These are phyloP conservation scores for Linnemannia exigua DNA, from an alignment of 192 early-diverging fungal genomes.

Conservation along the genomic window DNA sequence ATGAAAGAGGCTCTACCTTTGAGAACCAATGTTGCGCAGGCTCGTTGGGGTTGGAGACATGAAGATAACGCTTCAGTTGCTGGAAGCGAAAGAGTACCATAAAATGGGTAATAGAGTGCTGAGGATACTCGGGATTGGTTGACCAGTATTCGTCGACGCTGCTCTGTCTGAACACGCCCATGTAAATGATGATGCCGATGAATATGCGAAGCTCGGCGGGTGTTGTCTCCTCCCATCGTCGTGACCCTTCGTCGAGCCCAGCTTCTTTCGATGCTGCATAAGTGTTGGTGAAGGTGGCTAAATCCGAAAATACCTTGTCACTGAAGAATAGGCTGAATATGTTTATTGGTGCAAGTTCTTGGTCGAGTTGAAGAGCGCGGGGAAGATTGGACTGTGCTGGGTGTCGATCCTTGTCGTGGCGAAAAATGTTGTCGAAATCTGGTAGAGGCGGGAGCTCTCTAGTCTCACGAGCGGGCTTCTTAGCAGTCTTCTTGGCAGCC, in stretches of 20 bases:
- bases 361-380: not conserved
- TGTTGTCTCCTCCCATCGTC: conserved; percentile 18
- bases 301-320: not conserved
- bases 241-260: not conserved
- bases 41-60: conserved; percentile 15
- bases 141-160: conserved; percentile 18
- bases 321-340: conserved; percentile 21
- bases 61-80: conserved; percentile 32
- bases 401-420: not conserved
- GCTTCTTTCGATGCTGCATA: conserved; percentile 22
- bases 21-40: not conserved
- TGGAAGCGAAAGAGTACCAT: conserved; percentile 41
- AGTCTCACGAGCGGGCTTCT: no score
- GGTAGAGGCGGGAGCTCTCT: no score
- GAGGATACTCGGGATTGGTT: not conserved
- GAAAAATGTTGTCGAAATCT: not conserved
- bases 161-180: conserved; percentile 19
- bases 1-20: conserved; percentile 34
- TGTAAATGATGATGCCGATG: conserved; percentile 39
- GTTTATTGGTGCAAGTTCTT: not conserved
- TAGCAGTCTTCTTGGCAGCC: no score
- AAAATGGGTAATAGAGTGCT: conserved; percentile 16
- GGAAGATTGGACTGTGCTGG: not conserved
- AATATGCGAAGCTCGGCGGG: conserved; percentile 18
- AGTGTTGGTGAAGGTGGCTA: conserved; percentile 32